These are phyloP conservation scores for Aphanocladium album DNA, from an alignment of 2,329 filamentous ascomycete genomes.

Conservation along the genomic window DNA sequence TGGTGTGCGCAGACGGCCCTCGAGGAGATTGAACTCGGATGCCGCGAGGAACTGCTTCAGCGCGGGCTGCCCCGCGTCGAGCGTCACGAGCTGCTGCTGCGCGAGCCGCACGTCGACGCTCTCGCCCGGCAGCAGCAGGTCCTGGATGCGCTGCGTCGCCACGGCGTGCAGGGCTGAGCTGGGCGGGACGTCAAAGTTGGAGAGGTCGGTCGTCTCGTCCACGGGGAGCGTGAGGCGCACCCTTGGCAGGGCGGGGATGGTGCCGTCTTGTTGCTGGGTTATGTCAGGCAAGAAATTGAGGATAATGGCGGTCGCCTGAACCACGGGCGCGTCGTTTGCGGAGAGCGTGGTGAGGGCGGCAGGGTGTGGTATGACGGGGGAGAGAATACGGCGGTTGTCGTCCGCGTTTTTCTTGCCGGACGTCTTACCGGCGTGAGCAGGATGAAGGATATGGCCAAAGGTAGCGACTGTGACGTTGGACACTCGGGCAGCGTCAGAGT, in stretches of 20 bases:
- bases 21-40: slow-evolving; percentile 42
- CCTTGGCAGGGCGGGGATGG: slow-evolving; percentile 18
- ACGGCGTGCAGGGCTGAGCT: slow-evolving; percentile 30
- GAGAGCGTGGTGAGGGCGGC: slow-evolving; percentile 35
- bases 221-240: slow-evolving; percentile 29
- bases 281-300: slow-evolving; percentile 41
- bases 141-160: slow-evolving; percentile 26
- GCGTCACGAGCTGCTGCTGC: slow-evolving; percentile 30
- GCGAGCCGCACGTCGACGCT: slow-evolving; percentile 45
- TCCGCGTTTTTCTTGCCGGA: not conserved
- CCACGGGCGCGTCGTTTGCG: slow-evolving; percentile 21
- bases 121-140: slow-evolving; percentile 42
- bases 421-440: slow-evolving; percentile 14
- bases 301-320: slow-evolving; percentile 32
- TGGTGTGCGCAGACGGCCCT: slow-evolving; percentile 38
- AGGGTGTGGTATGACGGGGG: slow-evolving; percentile 44
- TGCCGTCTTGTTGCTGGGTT: not conserved
- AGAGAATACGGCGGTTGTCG: slow-evolving; percentile 32
- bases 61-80: slow-evolving; percentile 33
- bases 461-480: slow-evolving; percentile 22
- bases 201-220: slow-evolving; percentile 22
- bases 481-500: not conserved
- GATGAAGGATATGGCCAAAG: slow-evolving; percentile 49
- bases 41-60: slow-evolving; percentile 39
- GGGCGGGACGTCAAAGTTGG: slow-evolving; percentile 23